Evolutionary conservation across 768 basidiomycete species (phyloP).

Genomic region (Udeniomyces megalosporus): DNA sequence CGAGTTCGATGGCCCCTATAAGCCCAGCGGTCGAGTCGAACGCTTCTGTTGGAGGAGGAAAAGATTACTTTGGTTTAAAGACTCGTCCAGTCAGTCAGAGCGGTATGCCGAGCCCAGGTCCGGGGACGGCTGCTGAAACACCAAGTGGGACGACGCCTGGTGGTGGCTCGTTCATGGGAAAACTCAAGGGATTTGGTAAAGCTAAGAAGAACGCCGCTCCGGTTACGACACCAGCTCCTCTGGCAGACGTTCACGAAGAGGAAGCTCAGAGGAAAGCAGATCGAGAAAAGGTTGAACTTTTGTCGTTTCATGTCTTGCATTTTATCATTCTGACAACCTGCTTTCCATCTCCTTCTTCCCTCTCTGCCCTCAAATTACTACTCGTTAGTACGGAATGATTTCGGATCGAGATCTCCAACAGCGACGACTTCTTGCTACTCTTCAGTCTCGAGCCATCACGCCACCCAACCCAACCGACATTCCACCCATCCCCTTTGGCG

Average conservation of each 20-base stretch:
- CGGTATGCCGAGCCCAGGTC: too few relatives aligned
- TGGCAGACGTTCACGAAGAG: slow-evolving; percentile 21
- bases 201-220: slow-evolving; percentile 32
- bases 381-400: slow-evolving; percentile 1
- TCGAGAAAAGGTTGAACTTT: slow-evolving; percentile 3
- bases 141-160: slow-evolving; percentile 21
- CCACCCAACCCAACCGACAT: slow-evolving; percentile 60
- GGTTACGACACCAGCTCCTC: slow-evolving; percentile 24
- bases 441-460: slow-evolving; percentile 30
- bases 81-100: too few relatives aligned
- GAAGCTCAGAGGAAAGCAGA: slow-evolving; percentile 19
- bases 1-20: too few relatives aligned
- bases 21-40: too few relatives aligned
- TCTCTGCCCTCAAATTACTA: neutral
- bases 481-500: slow-evolving; percentile 46
- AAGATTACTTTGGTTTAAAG: too few relatives aligned
- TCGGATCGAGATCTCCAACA: slow-evolving; percentile 19
- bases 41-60: too few relatives aligned
- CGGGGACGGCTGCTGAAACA: slow-evolving; percentile 15
- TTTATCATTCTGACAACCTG: neutral
- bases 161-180: slow-evolving; percentile 52
- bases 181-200: slow-evolving; percentile 59
- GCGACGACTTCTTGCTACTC: slow-evolving; percentile 26
- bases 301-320: neutral
- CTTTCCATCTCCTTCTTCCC: neutral